Conservation (phyloP, 1,284 basidiomycete species). For the Kwoniella shivajii region DNA sequence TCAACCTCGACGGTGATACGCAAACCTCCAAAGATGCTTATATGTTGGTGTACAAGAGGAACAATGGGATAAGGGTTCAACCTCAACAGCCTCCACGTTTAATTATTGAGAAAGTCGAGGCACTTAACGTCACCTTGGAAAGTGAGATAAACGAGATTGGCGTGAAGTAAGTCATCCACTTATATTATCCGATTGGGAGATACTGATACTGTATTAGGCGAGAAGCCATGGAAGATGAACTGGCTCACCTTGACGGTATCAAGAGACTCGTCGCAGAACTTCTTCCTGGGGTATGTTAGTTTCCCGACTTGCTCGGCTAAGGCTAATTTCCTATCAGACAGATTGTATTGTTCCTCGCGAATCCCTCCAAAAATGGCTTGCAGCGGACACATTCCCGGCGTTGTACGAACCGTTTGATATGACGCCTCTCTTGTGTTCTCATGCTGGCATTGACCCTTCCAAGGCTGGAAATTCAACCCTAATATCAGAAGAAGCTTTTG, state of each 20-base stretch:
- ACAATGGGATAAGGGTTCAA: conserved; percentile 10
- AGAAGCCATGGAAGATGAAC: conserved; percentile 20
- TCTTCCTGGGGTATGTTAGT: conserved; percentile 33
- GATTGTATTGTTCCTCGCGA: conserved; percentile 37
- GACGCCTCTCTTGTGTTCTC: conserved; percentile 25
- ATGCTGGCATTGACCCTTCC: conserved; percentile 31
- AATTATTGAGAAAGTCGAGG: conserved; percentile 61
- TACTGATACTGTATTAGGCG: conserved; percentile 9
- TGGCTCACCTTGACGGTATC: conserved; percentile 19
- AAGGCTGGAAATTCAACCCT: conserved; percentile 19
- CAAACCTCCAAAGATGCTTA: conserved; percentile 76
- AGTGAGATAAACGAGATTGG: conserved; percentile 12
- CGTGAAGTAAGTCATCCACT: conserved; percentile 15
- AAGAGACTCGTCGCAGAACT: conserved; percentile 29
- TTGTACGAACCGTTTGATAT: conserved; percentile 26
- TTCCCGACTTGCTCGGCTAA: not conserved
- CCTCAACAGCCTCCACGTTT: conserved; percentile 58
- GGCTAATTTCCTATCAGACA: conserved; percentile 25
- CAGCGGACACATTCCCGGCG: conserved; percentile 15
- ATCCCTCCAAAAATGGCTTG: conserved; percentile 33
- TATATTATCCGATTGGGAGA: not conserved
- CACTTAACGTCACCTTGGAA: conserved; percentile 57
- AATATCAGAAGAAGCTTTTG: conserved; percentile 34
- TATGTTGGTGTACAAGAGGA: conserved; percentile 81
- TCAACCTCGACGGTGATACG: conserved; percentile 7